Conservation (phyloP, 257 asterid genomes). For the Buddleja alternifolia region DNA sequence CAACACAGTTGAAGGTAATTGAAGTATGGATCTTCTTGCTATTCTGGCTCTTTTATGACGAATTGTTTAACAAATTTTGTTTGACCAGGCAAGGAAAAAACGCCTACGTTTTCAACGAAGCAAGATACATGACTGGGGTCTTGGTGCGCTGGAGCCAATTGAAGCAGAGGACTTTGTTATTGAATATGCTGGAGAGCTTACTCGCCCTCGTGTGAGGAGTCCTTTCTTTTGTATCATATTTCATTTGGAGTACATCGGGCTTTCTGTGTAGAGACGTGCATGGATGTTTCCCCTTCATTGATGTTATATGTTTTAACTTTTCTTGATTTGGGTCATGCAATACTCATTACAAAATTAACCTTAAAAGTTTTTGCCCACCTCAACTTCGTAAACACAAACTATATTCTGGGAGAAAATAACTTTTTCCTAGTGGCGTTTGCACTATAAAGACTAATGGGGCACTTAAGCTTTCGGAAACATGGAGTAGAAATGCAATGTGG, state of each 20-base stretch:
- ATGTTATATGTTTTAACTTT: slow-evolving; percentile 17
- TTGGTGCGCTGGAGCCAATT: slow-evolving; percentile 90
- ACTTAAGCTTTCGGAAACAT: background rate
- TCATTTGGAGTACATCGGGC: background rate
- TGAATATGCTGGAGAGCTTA: slow-evolving; percentile 98
- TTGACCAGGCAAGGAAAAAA: slow-evolving; percentile 87
- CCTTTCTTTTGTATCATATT: slow-evolving; percentile 14
- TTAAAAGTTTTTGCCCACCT: background rate
- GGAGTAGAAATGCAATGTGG: slow-evolving; percentile 1
- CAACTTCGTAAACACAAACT: no score
- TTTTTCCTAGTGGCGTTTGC: slow-evolving; percentile 18
- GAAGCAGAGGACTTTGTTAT: slow-evolving; percentile 99
- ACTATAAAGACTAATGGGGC: slow-evolving; percentile 10
- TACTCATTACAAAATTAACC: background rate
- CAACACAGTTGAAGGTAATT: slow-evolving; percentile 90
- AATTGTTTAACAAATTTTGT: slow-evolving; percentile 18
- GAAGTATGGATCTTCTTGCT: slow-evolving; percentile 22
- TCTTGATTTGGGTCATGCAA: background rate
- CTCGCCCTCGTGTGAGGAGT: slow-evolving; percentile 83
- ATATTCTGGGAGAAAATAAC: slow-evolving; percentile 12
- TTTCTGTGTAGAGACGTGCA: background rate
- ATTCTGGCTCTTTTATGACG: slow-evolving; percentile 20
- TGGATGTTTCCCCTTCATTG: background rate
- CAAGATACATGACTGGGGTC: slow-evolving; percentile 99
- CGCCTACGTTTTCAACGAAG: slow-evolving; percentile 90